Conservation (phyloP, 495 filamentous ascomycete species). For the Penicillium antarcticum region DNA sequence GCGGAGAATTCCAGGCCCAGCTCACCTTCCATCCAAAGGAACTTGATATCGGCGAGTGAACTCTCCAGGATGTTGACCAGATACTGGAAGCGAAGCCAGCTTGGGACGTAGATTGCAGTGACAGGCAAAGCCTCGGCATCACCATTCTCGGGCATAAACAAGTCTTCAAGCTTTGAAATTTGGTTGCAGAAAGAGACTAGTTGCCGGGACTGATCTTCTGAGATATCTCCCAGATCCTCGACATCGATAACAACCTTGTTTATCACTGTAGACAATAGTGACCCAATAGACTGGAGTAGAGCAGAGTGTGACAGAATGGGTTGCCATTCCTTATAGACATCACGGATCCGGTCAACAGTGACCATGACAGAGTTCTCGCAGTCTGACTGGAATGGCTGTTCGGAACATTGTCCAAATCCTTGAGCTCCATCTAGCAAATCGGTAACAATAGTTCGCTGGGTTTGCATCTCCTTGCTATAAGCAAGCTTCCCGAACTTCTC, state of each 20-base stretch:
- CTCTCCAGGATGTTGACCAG: constrained; percentile 86
- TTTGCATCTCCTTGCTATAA: constrained; percentile 83
- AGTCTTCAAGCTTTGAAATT: constrained; percentile 67
- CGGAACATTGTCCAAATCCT: constrained; percentile 60
- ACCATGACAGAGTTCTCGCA: constrained; percentile 69
- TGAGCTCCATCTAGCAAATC: constrained; percentile 80
- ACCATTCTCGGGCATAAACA: constrained; percentile 62
- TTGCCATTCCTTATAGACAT: constrained; percentile 72
- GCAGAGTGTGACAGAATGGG: constrained; percentile 76
- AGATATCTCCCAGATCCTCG: constrained; percentile 81
- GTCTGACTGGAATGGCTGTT: constrained; percentile 59
- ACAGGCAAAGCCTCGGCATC: constrained; percentile 51
- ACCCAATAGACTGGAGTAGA: constrained; percentile 80
- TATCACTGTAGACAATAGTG: constrained; percentile 75
- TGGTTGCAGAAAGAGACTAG: constrained; percentile 69
- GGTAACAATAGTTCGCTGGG: constrained; percentile 75
- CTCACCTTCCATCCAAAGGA: constrained; percentile 82
- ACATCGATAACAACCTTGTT: constrained; percentile 79
- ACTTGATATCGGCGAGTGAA: constrained; percentile 83
- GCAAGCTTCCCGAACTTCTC: constrained; percentile 77
- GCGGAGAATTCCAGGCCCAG: constrained; percentile 76
- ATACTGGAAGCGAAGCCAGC: constrained; percentile 89
- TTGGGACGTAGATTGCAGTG: constrained; percentile 73
- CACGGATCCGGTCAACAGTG: constrained; percentile 63
- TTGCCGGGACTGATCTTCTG: constrained; percentile 78